Evolutionary conservation across 345 rosid species (phyloP).

Genomic region (Punica granatum): DNA sequence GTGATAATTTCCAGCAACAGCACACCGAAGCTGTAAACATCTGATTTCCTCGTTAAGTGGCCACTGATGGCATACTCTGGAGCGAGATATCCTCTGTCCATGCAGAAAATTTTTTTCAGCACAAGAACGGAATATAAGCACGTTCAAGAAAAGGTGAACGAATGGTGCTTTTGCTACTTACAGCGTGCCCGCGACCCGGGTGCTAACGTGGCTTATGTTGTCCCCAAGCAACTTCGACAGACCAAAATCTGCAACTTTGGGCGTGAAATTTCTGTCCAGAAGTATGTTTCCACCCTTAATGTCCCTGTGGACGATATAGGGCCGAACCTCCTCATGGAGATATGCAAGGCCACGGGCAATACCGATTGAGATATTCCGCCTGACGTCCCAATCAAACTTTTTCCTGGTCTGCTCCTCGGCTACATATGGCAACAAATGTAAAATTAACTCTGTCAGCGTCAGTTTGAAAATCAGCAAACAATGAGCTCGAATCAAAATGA

Average conservation of each 20-base stretch:
- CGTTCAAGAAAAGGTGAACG: neutral
- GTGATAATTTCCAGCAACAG: constrained; percentile 45
- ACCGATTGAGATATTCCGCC: constrained; percentile 37
- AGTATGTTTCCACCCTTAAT: constrained; percentile 54
- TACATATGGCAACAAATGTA: constrained; percentile 1
- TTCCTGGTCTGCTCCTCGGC: constrained; percentile 38
- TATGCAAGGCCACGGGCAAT: constrained; percentile 47
- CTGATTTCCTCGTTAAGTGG: constrained; percentile 42
- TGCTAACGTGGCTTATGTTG: constrained; percentile 38
- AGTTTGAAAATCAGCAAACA: neutral
- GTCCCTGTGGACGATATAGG: constrained; percentile 52
- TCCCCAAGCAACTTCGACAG: constrained; percentile 35
- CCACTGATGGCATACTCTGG: constrained; percentile 51
- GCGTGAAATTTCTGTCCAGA: constrained; percentile 32
- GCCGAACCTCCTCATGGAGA: constrained; percentile 48
- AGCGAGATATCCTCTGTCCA: constrained; percentile 46
- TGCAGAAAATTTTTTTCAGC: constrained; percentile 16
- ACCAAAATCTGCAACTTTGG: constrained; percentile 69
- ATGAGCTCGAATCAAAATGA: neutral
- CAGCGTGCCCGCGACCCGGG: constrained; percentile 57
- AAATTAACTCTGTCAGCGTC: neutral
- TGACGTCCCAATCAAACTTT: constrained; percentile 39
- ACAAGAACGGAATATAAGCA: neutral
- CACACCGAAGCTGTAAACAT: constrained; percentile 58
- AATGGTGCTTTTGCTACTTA: constrained; percentile 16